Base-by-base conservation (phyloP, 2,329 filamentous ascomycete genomes). In the Paracorniculantispora psalliotae region DNA sequence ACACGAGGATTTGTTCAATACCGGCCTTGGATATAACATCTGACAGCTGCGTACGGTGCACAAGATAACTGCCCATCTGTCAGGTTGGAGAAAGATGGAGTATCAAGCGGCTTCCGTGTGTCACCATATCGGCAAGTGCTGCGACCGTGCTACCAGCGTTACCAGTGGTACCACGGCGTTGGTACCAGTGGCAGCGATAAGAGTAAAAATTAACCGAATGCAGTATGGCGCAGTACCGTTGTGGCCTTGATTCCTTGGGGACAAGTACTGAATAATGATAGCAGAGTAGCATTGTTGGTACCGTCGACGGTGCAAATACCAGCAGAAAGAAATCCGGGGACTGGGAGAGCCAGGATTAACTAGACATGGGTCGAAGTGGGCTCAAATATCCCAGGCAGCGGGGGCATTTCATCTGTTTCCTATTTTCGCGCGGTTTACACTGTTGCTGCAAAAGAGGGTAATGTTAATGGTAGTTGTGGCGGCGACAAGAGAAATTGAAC, bases 341-440 rank as follows among this genome's bases (percentile, higher is more conserved):
- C 53, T 46, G 39, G 23, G 13, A 25, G n/a, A 21, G 43, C 52
- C 41, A 47, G 41, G 52, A 55, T 55, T 7, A 19, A 47, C 30
- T 19, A 39, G 19, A 37, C 43, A 37, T 48, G 53, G 53, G 15
- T 37, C n/a, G 4, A 21, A 46, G 52, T 55, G 52, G 52, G 15
- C 53, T 56, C 41, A 6, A 37, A 47, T 56, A 19, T 25, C 43
- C 41, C 44, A 37, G 54, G 35, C 23, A 25, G 54, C 54, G 54
- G 54, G n/a, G 35, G 54, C 54, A 25, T 43, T 48, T 56, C 54
- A 57, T 56, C 53, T 56, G 53, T 26, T 55, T 47, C 53, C 41
- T 21, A 26, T 3, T 35, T n/a, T 25, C n/a, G 41, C 41, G n/a
- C 25, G 8, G 53, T 53, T 30, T 43, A 43, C 3, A 43, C 8